Base-by-base conservation (phyloP, 2,329 filamentous ascomycete species). In the Aspergillus melleus region DNA sequence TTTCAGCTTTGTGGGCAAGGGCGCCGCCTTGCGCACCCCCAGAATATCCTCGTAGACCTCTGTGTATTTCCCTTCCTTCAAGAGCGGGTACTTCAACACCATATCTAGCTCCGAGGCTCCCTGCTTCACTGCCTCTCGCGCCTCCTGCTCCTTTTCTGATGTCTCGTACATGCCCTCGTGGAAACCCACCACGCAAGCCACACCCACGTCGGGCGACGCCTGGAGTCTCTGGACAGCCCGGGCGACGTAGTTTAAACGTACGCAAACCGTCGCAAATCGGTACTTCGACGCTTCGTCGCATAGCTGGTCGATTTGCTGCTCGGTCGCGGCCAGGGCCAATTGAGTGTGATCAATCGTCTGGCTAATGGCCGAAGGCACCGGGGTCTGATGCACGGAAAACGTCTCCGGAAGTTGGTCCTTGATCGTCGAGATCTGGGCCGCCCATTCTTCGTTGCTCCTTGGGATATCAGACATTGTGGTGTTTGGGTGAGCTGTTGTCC, bases 151-250 rank as follows among this genome's bases (percentile, higher is more conserved):
- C 68, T 86, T 86, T 32, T 77, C 72, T 3, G 75, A 68, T 0
- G 83, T 81, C 52, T 80, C 74, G 61, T 85, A 75, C 0, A 82
- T 86, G 12, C 85, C 85, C 68, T 86, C 84, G 55, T 83, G 85
- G 69, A 87, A 87, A 22, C 83, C 84, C 10, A 87, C 78, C 6
- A 87, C 85, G 64, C 82, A 84, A 49, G 84, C 83, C 20, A 87
- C 80, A 24, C 76, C 75, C n/a, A 84, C 79, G 6, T 70, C 69
- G 8, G 78, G 78, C 59, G 77, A 76, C 52, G 60, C 62, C 22
- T 71, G 65, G 39, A 88, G 77, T 56, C 81, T 79, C 47, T 77
- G 65, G 19, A 79, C 77, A 52, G 82, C 82, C 57, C 77, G 80
- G 24, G 76, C 64, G n/a, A 87, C 84, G 69, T 79, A 80, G 39